A percentile compares a stretch with the other conserved stretches of the same genome.
Evolutionary conservation across 345 rosid genomes (phyloP).

Genomic region (Melastoma malabathricum): DNA sequence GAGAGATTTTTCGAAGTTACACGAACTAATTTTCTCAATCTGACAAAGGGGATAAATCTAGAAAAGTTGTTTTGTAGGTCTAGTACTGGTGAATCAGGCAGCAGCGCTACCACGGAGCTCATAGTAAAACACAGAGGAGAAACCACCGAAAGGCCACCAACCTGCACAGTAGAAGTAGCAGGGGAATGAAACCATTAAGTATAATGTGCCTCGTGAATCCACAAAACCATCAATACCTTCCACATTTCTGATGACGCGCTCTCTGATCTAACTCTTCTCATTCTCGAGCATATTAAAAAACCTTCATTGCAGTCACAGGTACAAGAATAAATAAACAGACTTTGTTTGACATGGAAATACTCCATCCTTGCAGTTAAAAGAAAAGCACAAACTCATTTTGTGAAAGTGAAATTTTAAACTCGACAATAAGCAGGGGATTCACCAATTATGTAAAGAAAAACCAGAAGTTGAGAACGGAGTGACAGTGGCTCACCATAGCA

Average conservation of each 20-base stretch:
- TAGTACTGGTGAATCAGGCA: conserved; percentile 40
- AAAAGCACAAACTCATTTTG: no score
- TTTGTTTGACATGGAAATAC: no score
- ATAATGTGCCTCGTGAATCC: no score
- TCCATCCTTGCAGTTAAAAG: no score
- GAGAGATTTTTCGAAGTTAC: not conserved
- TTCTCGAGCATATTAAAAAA: conserved; percentile 34
- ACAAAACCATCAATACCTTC: conserved; percentile 25
- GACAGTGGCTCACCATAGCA: conserved; percentile 36
- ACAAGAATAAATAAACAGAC: no score
- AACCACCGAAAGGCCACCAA: conserved; percentile 47
- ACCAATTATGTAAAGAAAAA: no score
- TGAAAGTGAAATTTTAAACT: no score
- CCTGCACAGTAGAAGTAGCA: conserved; percentile 16
- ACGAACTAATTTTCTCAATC: conserved; percentile 1
- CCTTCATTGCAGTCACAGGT: conserved; percentile 17
- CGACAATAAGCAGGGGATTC: no score
- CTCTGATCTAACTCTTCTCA: conserved; percentile 53
- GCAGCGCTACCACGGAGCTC: conserved; percentile 34
- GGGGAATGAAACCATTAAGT: no score
- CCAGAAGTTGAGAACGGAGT: no score
- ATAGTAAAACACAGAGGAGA: conserved; percentile 44
- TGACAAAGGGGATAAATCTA: not conserved
- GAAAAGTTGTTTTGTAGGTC: no score
- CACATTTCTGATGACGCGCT: conserved; percentile 47